phyloP scores from a whole-genome alignment of 2,329 filamentous ascomycete species.

The Falciphora oryzae region DNA sequence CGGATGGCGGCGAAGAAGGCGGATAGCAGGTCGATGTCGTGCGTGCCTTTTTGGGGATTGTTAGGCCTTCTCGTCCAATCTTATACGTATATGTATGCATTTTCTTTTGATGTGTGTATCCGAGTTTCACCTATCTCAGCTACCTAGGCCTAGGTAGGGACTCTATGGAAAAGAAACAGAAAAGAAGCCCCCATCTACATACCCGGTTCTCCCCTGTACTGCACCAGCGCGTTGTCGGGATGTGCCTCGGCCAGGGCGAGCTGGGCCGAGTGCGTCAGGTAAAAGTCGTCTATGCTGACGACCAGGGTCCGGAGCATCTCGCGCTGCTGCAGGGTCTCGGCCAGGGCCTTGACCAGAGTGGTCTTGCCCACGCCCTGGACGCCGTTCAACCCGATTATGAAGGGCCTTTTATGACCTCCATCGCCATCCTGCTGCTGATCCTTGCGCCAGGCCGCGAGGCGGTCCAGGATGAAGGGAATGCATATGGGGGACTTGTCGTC shows the following conservation, averaged over 20 bases:
- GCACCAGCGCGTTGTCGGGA: constrained; percentile 67
- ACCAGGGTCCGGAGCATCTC: constrained; percentile 61
- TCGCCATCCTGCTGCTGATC: constrained; percentile 27
- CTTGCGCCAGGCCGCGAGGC: constrained; percentile 38
- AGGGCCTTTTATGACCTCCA: constrained; percentile 44
- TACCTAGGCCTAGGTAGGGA: no score
- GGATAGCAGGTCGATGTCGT: constrained; percentile 63
- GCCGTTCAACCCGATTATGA: constrained; percentile 85
- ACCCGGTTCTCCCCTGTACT: constrained; percentile 77
- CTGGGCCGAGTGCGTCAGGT: constrained; percentile 68
- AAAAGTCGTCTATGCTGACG: constrained; percentile 85
- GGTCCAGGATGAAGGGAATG: constrained; percentile 67
- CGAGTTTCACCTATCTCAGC: no score
- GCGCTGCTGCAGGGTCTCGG: constrained; percentile 49
- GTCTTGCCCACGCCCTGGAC: constrained; percentile 92
- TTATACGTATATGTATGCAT: no score
- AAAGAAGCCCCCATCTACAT: constrained; percentile 24
- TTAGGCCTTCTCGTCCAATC: no score
- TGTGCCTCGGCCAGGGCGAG: constrained; percentile 56
- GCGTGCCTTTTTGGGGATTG: constrained; percentile 40
- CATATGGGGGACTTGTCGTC: constrained; percentile 77
- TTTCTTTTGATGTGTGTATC: no score
- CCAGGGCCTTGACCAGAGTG: constrained; percentile 68
- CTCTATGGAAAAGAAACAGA: constrained; percentile 7
- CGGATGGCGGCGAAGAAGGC: constrained; percentile 57